Evolutionary conservation across 306 rosid genomes (phyloP).

Genomic region (Boehmeria nivea): DNA sequence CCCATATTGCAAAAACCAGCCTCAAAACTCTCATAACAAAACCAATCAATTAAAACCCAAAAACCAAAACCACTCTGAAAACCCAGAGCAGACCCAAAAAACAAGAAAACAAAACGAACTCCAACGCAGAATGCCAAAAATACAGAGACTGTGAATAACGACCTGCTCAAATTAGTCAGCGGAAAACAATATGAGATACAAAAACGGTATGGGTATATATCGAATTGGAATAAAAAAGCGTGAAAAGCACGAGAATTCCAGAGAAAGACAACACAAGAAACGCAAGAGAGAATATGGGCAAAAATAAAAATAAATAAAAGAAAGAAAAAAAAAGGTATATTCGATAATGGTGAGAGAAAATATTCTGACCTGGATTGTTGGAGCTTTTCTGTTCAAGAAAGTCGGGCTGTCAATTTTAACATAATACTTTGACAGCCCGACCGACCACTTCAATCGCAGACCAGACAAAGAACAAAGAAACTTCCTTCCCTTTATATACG

Average conservation of each 20-base stretch:
- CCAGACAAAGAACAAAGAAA: conserved; percentile 6
- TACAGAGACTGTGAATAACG: too few species aligned
- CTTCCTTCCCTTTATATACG: background rate
- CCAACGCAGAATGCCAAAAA: background rate
- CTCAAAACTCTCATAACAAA: conserved; percentile 28
- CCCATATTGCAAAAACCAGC: conserved; percentile 42
- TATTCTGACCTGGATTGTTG: conserved; percentile 35
- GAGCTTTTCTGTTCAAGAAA: conserved; percentile 24
- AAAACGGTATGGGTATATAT: conserved; percentile 16
- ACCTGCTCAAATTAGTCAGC: too few species aligned
- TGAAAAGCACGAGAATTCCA: conserved; percentile 6
- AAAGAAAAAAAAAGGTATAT: conserved; percentile 32
- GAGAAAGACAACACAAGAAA: too few species aligned
- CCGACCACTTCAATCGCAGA: conserved; percentile 1
- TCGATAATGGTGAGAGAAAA: conserved; percentile 16
- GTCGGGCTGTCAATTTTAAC: conserved; percentile 57
- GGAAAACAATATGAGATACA: too few species aligned
- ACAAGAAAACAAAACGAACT: background rate
- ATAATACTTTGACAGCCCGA: conserved; percentile 67
- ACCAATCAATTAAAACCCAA: conserved; percentile 13
- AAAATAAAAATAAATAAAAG: background rate
- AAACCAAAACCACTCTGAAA: conserved; percentile 25
- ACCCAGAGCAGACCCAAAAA: conserved; percentile 5
- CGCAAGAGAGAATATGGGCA: too few species aligned
- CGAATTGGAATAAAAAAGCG: conserved; percentile 20